Evolutionary conservation across 31 red algal species (phyloP), one percentile per base, ranked within the genome.

Genomic region (Endocladia muricata): DNA sequence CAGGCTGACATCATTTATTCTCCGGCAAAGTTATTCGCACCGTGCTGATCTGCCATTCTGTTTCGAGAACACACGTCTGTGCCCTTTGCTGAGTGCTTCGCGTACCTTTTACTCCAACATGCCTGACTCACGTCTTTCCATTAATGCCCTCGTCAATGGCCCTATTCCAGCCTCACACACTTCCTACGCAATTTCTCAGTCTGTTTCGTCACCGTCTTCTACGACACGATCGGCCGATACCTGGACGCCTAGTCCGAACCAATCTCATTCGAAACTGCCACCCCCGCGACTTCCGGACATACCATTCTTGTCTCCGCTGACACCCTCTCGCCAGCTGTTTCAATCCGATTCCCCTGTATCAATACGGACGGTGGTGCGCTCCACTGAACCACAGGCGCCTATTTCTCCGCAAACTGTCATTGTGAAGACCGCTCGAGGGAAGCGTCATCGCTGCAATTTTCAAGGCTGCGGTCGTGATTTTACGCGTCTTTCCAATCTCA

Each of bases 401-500:
- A 72, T 60, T 19, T 79, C 76, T 28, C 76, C 76, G 0, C 76
- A 79, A 47, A 79, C 76, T 23, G 59, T 79, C 33, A 79, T 79
- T 43, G 76, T 79, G 58, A 81, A 81, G 58, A 81, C 77, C 26
- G 23, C 64, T 0, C 77, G 64, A 37, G 77, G 77, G 8, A 81
- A 81, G 61, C 61, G 77, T 11, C 77, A 81, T 55, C 61, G 77
- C 3, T 87, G 83, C 61, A 77, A 28, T 38, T 87, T 57, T 61
- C 37, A 26, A 35, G 79, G 78, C 13, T 89, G 85, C 51, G 77
- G 70, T 13, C 64, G 79, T 42, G 79, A 78, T 58, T 89, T 89
- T 52, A 82, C 85, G 15, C 41, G 79, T 23, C 37, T 75, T 13
- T 89, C 78, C 54, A 89, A 89, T 61, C 70, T 89, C 22, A 75